Percentiles rank a stretch among this genome's conserved stretches.
These are phyloP conservation scores for Picea glauca DNA, from an alignment of 75 land plant genomes.

Conservation along the genomic window DNA sequence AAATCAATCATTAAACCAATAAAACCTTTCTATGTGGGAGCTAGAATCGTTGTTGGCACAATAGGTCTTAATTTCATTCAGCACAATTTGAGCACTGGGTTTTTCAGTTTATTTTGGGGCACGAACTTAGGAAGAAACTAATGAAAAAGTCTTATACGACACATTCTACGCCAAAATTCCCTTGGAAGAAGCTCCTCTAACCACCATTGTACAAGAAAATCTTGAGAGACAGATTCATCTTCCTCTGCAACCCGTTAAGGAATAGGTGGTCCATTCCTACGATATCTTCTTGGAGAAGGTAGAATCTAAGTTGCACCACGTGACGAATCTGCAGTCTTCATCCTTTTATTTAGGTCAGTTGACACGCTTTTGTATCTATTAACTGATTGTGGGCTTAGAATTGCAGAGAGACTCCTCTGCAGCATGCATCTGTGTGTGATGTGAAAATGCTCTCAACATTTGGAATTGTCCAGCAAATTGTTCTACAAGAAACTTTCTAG, in stretches of 20 bases:
- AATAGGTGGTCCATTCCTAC: conserved; percentile 2
- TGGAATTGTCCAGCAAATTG: no score
- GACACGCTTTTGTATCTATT: no score
- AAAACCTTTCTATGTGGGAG: no score
- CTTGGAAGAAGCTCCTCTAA: conserved; percentile 4
- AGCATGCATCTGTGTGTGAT: no score
- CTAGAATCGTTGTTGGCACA: no score
- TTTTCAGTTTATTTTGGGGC: neutral
- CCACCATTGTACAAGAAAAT: neutral
- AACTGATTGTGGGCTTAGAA: no score
- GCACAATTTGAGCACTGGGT: neutral
- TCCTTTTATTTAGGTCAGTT: conserved; percentile 3
- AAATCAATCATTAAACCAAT: no score
- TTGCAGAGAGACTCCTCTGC: no score
- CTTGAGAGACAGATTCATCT: no score
- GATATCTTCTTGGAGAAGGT: conserved; percentile 13
- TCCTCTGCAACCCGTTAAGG: neutral
- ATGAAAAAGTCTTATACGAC: neutral
- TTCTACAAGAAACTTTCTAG: no score
- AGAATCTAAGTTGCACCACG: neutral
- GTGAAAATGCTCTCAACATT: no score
- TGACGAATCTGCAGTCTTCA: neutral
- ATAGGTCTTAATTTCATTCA: neutral
- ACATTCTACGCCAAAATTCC: neutral
- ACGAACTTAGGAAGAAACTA: neutral